phyloP scores from a whole-genome alignment of 2,329 filamentous ascomycete species.

The Claviceps quebecensis region DNA sequence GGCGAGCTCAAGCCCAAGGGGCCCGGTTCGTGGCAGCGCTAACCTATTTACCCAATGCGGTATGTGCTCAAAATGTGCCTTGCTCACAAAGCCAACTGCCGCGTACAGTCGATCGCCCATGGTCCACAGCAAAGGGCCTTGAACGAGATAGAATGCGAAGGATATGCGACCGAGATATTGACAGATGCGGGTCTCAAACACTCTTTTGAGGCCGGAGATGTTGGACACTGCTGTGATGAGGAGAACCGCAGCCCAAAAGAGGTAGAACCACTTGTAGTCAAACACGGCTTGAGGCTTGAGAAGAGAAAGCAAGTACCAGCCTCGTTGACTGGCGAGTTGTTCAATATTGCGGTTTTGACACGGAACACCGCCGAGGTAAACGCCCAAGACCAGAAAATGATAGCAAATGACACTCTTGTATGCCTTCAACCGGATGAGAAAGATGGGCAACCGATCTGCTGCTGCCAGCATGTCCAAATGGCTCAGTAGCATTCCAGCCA shows the following conservation, averaged over 20 bases:
- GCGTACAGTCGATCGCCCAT: conserved; percentile 51
- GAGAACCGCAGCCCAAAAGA: conserved; percentile 46
- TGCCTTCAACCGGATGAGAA: conserved; percentile 30
- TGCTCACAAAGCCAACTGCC: conserved; percentile 40
- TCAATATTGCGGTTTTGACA: conserved; percentile 32
- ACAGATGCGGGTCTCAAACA: conserved; percentile 44
- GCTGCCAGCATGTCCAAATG: conserved; percentile 44
- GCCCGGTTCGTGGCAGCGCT: conserved; percentile 38
- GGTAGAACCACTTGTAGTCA: conserved; percentile 54
- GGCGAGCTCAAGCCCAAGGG: conserved; percentile 44
- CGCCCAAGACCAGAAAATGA: conserved; percentile 33
- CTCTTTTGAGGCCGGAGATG: conserved; percentile 41
- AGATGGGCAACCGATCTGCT: conserved; percentile 33
- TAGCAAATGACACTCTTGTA: conserved; percentile 38
- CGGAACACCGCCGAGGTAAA: conserved; percentile 49
- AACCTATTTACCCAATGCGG: conserved; percentile 43
- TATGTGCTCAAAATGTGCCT: conserved; percentile 34
- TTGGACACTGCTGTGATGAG: conserved; percentile 41
- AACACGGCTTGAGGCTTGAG: conserved; percentile 52
- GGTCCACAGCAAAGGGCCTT: conserved; percentile 45
- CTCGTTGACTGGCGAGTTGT: conserved; percentile 37
- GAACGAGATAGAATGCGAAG: conserved; percentile 49
- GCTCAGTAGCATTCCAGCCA: conserved; percentile 45
- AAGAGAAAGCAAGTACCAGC: conserved; percentile 46
- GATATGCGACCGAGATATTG: conserved; percentile 51